phyloP scores from a whole-genome alignment of 495 filamentous ascomycete genomes.

The Penicillium salamii region DNA sequence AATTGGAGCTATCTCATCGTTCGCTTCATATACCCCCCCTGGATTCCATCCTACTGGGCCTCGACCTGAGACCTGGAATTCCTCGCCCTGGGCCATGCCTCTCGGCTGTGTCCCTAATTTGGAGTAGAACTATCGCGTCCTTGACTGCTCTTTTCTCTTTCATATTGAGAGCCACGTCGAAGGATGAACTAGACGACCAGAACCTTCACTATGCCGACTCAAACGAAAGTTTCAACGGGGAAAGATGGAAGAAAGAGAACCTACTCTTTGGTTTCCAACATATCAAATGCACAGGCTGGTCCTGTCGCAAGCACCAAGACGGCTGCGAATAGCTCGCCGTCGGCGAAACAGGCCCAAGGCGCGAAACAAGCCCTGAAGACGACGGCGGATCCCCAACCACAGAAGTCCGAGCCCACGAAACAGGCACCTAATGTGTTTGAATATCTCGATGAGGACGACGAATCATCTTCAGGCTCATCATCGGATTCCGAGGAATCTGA shows the following conservation, averaged over 20 bases:
- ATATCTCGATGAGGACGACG: conserved; percentile 34
- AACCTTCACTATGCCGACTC: conserved; percentile 30
- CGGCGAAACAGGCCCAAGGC: conserved; percentile 12
- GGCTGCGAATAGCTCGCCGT: conserved; percentile 5
- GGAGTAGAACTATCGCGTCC: conserved; percentile 1
- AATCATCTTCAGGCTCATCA: conserved; percentile 20
- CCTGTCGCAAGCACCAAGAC: conserved; percentile 22
- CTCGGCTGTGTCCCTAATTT: conserved; percentile 11
- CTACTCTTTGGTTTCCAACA: conserved; percentile 29
- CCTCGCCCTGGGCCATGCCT: conserved; percentile 24
- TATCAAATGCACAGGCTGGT: conserved; percentile 18
- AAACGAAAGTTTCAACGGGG: conserved; percentile 26
- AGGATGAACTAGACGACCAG: conserved; percentile 16
- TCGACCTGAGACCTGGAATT: conserved; percentile 21
- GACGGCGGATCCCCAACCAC: conserved; percentile 3
- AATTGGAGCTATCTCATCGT: conserved; percentile 23
- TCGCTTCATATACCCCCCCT: conserved; percentile 11
- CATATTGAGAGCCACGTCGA: no score
- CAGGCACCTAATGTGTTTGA: conserved; percentile 42
- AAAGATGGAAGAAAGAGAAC: conserved; percentile 33
- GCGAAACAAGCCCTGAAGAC: conserved; percentile 17
- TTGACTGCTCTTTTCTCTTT: no score
- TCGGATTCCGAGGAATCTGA: conserved; percentile 11
- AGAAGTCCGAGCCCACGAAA: conserved; percentile 19
- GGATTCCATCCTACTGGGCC: conserved; percentile 16